Evolutionary conservation across 23 red algal species (phyloP), one percentile per base, ranked within the genome.

Genomic region (Gracilariopsis chorda): DNA sequence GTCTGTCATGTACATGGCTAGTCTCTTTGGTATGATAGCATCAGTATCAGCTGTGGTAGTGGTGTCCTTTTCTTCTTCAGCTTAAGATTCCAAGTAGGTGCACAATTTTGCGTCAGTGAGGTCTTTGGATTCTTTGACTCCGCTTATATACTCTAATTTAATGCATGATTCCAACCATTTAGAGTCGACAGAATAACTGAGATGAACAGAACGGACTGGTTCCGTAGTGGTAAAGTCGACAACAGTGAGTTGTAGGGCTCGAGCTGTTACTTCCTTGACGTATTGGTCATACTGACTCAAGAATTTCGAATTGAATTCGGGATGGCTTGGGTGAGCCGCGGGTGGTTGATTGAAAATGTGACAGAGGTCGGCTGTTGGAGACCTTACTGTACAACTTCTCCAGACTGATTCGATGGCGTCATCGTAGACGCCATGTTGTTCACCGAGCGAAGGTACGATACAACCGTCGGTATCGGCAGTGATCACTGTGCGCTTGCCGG

Each of bases 81-180:
- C 68, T 23, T 74, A 17, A 41, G 42, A 47, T 41, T 74, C 30
- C 14, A 74, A 23, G 13, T 8, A 74, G 7, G 68, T 39, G n/a
- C n/a, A n/a, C n/a, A n/a, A n/a, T 47, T 74, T 41, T 37, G 6
- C 37, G 40, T 39, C 68, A 7, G 68, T 37, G 9, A 74, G 10
- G 42, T 74, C 10, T 7, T 74, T 34, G n/a, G 23, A 74, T 45
- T 47, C 14, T 8, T 7, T 12, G 14, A 39, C 30, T 7, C 10
- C 8, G 10, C 7, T 21, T 36, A 74, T 32, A 7, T 19, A 74
- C 14, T 21, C 68, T 17, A 39, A 34, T 7, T 45, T 23, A 34
- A 74, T n/a, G n/a, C n/a, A n/a, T n/a, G 76, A 80, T 32, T 80
- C 45, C 20, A 56, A 45, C 76, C 51, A 53, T 56, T 80, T 45